Conservation (phyloP, 257 asterid genomes). For the Solanum rostratum region DNA sequence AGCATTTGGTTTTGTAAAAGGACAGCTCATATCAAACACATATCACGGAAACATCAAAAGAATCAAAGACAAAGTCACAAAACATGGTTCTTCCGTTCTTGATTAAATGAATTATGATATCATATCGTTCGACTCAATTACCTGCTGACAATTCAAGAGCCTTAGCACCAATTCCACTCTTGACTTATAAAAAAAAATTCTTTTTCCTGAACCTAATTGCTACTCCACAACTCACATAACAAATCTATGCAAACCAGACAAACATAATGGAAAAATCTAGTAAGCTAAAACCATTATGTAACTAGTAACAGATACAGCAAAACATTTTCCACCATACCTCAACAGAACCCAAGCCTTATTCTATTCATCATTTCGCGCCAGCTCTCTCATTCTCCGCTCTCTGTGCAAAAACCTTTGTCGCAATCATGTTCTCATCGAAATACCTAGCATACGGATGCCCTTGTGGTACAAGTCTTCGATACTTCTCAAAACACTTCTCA, state of each 20-base stretch:
- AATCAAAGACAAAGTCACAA: not conserved
- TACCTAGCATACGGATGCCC: conserved; percentile 76
- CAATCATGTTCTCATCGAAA: conserved; percentile 82
- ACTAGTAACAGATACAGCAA: not conserved
- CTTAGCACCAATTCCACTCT: not conserved
- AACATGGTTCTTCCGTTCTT: not conserved
- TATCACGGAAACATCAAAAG: not conserved
- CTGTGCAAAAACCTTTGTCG: conserved; percentile 72
- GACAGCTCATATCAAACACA: not conserved
- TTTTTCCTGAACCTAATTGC: not conserved
- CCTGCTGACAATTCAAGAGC: not conserved
- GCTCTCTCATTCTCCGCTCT: conserved; percentile 59
- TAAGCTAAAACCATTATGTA: not conserved
- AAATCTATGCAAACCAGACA: not conserved
- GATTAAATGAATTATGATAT: not conserved
- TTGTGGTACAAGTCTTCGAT: conserved; percentile 68
- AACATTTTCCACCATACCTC: not conserved
- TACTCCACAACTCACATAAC: not conserved
- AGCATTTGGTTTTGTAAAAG: not conserved
- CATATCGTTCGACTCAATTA: not conserved
- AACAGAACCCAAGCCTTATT: not conserved
- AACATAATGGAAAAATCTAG: not conserved
- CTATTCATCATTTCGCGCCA: conserved; percentile 21
- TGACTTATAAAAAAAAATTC: not conserved
- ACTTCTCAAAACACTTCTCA: conserved; percentile 71